Evolutionary conservation across 2,329 filamentous ascomycete genomes (phyloP).

Genomic region (Talaromyces amestolkiae): DNA sequence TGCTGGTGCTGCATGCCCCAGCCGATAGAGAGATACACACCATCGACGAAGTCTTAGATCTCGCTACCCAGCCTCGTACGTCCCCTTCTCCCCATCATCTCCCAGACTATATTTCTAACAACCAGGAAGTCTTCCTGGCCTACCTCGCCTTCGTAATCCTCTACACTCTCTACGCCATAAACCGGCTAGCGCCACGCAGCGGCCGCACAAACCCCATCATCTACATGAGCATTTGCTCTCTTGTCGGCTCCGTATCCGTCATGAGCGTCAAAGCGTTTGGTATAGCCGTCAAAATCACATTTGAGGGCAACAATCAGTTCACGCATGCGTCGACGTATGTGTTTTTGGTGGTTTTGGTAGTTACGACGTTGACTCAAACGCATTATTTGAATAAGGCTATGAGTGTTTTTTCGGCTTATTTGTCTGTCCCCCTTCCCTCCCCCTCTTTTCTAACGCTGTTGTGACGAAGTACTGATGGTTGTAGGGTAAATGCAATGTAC

Average conservation of each 20-base stretch:
- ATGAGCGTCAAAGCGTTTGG: slow-evolving; percentile 19
- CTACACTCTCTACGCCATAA: slow-evolving; percentile 13
- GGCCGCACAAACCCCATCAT: slow-evolving; percentile 15
- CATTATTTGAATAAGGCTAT: slow-evolving; percentile 20
- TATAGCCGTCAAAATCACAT: slow-evolving; percentile 16
- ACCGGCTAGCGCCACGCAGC: slow-evolving; percentile 7
- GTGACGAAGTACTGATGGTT: not conserved
- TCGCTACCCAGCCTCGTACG: slow-evolving; percentile 17
- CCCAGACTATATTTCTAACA: not conserved
- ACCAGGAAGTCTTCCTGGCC: slow-evolving; percentile 5
- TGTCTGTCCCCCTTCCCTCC: not conserved
- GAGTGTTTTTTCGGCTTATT: slow-evolving; percentile 16
- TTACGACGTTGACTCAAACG: slow-evolving; percentile 19
- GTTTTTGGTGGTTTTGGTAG: slow-evolving; percentile 16
- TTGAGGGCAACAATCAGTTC: slow-evolving; percentile 16
- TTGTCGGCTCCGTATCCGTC: slow-evolving; percentile 16
- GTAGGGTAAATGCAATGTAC: slow-evolving; percentile 18
- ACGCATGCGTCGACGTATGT: slow-evolving; percentile 18
- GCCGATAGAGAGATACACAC: slow-evolving; percentile 14
- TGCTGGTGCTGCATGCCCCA: slow-evolving; percentile 17
- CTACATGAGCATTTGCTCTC: slow-evolving; percentile 19
- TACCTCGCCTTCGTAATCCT: slow-evolving; percentile 16
- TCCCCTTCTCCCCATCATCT: no score
- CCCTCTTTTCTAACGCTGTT: no score
- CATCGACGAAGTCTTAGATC: slow-evolving; percentile 10